phyloP scores from a whole-genome alignment of 805 yeast species.

The Metschnikowia lochheadii region DNA sequence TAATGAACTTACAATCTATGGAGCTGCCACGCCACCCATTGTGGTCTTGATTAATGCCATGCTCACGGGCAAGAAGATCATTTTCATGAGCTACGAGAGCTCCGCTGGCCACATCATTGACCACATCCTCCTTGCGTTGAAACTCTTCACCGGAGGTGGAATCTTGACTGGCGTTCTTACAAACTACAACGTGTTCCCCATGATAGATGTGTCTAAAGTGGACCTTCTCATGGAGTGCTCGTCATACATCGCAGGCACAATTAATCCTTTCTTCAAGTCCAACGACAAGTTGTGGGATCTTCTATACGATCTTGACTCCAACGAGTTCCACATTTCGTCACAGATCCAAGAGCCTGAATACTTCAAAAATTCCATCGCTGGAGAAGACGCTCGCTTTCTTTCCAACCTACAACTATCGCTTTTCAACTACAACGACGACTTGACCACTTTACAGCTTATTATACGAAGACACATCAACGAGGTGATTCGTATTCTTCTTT shows the following conservation, averaged over 20 bases:
- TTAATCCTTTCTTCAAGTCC: constrained; percentile 59
- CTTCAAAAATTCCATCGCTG: constrained; percentile 35
- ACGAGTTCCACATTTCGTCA: constrained; percentile 34
- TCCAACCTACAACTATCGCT: constrained; percentile 40
- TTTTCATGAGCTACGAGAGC: constrained; percentile 39
- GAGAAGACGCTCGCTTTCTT: constrained; percentile 43
- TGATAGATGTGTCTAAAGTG: constrained; percentile 57
- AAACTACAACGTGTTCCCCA: constrained; percentile 48
- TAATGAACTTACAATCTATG: constrained; percentile 50
- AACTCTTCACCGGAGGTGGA: constrained; percentile 42
- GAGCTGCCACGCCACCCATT: constrained; percentile 48
- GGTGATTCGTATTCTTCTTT: constrained; percentile 34
- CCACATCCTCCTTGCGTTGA: constrained; percentile 35
- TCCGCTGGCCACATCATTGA: constrained; percentile 40
- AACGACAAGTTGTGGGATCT: constrained; percentile 56
- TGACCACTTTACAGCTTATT: constrained; percentile 41
- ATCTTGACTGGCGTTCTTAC: constrained; percentile 38
- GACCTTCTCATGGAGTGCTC: constrained; percentile 42
- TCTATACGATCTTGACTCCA: constrained; percentile 55
- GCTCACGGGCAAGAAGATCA: constrained; percentile 36
- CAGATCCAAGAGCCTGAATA: constrained; percentile 19
- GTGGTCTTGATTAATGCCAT: constrained; percentile 34
- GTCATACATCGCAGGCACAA: constrained; percentile 59
- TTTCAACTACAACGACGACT: constrained; percentile 44
- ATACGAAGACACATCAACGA: constrained; percentile 44